phyloP scores from a whole-genome alignment of 1,139 yeast species.

The Candida sojae region DNA sequence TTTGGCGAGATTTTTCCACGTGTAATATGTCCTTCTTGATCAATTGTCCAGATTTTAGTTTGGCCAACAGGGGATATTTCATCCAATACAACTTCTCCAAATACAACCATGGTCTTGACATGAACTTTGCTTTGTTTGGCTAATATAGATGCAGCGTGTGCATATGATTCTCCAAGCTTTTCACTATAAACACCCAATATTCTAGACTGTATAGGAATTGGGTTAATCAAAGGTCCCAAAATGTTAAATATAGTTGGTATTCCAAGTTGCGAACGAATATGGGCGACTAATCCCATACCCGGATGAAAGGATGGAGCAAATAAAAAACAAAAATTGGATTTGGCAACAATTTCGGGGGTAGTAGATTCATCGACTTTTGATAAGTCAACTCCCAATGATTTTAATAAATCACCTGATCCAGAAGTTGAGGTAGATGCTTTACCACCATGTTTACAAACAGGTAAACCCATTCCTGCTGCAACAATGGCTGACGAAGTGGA shows the following conservation, averaged over 20 bases:
- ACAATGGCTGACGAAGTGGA: conserved; percentile 94
- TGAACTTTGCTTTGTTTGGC: conserved; percentile 44
- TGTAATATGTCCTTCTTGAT: conserved; percentile 41
- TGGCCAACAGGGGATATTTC: conserved; percentile 89
- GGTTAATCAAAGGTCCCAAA: conserved; percentile 90
- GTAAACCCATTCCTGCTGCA: conserved; percentile 86
- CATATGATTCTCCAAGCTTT: conserved; percentile 77
- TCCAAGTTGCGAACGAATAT: conserved; percentile 74
- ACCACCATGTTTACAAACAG: conserved; percentile 92
- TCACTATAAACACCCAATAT: conserved; percentile 88
- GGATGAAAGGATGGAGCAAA: conserved; percentile 95
- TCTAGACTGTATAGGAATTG: conserved; percentile 80
- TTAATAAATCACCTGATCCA: conserved; percentile 89
- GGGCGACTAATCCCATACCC: conserved; percentile 86
- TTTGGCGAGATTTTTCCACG: conserved; percentile 50
- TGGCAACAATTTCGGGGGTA: conserved; percentile 61
- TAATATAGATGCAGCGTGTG: conserved; percentile 69
- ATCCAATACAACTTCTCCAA: conserved; percentile 88
- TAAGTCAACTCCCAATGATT: conserved; percentile 75
- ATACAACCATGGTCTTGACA: conserved; percentile 77
- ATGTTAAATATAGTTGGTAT: conserved; percentile 93
- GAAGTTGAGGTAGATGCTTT: conserved; percentile 92
- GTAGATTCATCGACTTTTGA: conserved; percentile 64
- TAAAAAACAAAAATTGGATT: conserved; percentile 68
- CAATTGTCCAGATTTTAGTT: conserved; percentile 78